These are phyloP conservation scores for Ampelomyces quisqualis DNA, from an alignment of 2,329 filamentous ascomycete genomes.

Conservation along the genomic window DNA sequence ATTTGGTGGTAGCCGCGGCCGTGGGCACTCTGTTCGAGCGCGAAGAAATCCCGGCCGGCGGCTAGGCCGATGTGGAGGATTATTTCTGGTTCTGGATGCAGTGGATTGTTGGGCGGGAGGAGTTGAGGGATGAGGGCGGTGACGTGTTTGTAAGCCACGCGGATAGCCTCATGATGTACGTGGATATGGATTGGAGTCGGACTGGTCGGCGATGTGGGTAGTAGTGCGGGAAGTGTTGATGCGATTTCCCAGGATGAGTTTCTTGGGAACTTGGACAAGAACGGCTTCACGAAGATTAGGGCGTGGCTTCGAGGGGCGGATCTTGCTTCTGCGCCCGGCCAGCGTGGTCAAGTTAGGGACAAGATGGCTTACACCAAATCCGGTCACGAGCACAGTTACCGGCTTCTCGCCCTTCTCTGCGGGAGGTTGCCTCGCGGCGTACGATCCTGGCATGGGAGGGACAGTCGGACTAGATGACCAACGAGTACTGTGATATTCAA, in stretches of 20 bases:
- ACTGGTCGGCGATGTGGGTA: constrained; percentile 27
- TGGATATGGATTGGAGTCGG: constrained; percentile 39
- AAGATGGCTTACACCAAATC: constrained; percentile 36
- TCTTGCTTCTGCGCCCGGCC: too few relatives aligned
- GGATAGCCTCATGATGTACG: constrained; percentile 37
- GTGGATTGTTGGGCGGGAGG: constrained; percentile 24
- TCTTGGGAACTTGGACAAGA: constrained; percentile 31
- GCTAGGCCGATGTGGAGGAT: constrained; percentile 45
- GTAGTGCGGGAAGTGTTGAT: constrained; percentile 37
- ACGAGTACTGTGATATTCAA: neutral
- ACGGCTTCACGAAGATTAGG: too few relatives aligned
- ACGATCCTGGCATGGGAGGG: constrained; percentile 18
- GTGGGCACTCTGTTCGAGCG: constrained; percentile 37
- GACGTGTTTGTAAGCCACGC: constrained; percentile 40
- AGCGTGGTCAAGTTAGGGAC: neutral
- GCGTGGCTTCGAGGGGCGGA: constrained; percentile 5
- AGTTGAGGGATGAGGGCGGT: constrained; percentile 28
- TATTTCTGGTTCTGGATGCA: constrained; percentile 30
- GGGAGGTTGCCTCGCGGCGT: constrained; percentile 34
- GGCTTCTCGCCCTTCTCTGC: constrained; percentile 31
- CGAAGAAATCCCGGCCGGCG: constrained; percentile 38
- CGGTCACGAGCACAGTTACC: constrained; percentile 41
- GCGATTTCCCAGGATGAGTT: constrained; percentile 45
- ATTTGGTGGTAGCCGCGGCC: constrained; percentile 33
- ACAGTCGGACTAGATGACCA: too few relatives aligned